phyloP scores from a whole-genome alignment of 306 rosid genomes.

The Trifolium dubium region DNA sequence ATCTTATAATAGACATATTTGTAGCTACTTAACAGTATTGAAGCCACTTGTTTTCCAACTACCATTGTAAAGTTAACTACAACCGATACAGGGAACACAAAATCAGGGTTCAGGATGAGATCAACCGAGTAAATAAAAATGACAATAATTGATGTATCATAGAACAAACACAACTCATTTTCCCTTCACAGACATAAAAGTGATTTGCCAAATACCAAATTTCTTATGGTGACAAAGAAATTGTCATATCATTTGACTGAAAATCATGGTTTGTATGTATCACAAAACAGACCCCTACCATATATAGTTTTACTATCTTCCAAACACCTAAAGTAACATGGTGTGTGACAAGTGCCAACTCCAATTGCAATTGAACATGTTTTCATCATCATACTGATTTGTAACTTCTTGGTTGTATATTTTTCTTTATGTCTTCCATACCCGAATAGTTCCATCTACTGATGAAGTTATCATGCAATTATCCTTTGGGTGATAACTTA shows the following conservation, averaged over 20 bases:
- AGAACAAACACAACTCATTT: slow-evolving; percentile 16
- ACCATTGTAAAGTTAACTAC: slow-evolving; percentile 1
- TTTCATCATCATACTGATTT: slow-evolving; percentile 10
- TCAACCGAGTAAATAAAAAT: slow-evolving; percentile 1
- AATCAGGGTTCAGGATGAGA: background rate
- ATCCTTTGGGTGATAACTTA: slow-evolving; percentile 86
- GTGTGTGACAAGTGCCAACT: slow-evolving; percentile 5
- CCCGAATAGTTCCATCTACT: slow-evolving; percentile 73
- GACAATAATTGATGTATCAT: slow-evolving; percentile 10
- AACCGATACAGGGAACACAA: slow-evolving; percentile 7
- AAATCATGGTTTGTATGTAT: slow-evolving; percentile 28
- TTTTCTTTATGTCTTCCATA: slow-evolving; percentile 73
- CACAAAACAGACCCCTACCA: slow-evolving; percentile 10
- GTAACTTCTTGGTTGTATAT: slow-evolving; percentile 17
- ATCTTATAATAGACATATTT: slow-evolving; percentile 8
- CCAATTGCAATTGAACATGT: slow-evolving; percentile 7
- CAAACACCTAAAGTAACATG: slow-evolving; percentile 30
- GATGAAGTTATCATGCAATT: slow-evolving; percentile 81
- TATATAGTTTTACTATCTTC: slow-evolving; percentile 31
- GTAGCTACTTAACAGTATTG: slow-evolving; percentile 4
- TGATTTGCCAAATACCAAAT: slow-evolving; percentile 23
- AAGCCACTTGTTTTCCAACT: slow-evolving; percentile 21
- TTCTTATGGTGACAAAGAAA: slow-evolving; percentile 27
- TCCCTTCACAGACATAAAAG: slow-evolving; percentile 25
- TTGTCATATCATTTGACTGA: slow-evolving; percentile 24